Evolutionary conservation across 352 stramenopile species (phyloP).

Genomic region (Phytophthora capsici): DNA sequence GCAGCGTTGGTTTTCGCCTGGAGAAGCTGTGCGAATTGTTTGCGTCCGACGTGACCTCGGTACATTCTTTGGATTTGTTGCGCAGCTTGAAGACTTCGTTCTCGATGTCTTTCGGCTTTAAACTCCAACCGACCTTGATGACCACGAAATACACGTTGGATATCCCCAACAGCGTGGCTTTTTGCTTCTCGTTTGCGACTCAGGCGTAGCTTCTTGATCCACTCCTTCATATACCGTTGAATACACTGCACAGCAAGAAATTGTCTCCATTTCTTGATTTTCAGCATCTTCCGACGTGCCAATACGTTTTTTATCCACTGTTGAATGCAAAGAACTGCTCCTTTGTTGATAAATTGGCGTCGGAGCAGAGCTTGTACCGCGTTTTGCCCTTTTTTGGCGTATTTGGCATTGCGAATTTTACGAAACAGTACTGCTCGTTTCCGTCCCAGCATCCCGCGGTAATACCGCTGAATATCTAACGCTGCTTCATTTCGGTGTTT

Average conservation of each 20-base stretch:
- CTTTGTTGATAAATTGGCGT: conserved; percentile 49
- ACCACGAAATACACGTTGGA: conserved; percentile 63
- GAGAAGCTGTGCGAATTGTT: conserved; percentile 27
- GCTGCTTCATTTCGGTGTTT: conserved; percentile 44
- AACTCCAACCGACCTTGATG: conserved; percentile 39
- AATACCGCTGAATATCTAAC: conserved; percentile 46
- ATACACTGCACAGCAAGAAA: conserved; percentile 54
- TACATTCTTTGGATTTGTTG: conserved; percentile 47
- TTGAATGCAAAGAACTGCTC: conserved; percentile 56
- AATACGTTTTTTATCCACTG: conserved; percentile 53
- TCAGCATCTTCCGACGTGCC: conserved; percentile 48
- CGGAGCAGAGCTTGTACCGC: conserved; percentile 58
- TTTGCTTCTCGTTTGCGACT: conserved; percentile 44
- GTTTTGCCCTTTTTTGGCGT: conserved; percentile 59
- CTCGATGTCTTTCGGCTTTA: conserved; percentile 33
- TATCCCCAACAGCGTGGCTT: conserved; percentile 37
- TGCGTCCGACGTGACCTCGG: conserved; percentile 38
- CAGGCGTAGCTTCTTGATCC: conserved; percentile 47
- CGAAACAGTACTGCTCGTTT: conserved; percentile 63
- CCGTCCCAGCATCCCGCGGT: conserved; percentile 57
- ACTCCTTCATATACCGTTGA: conserved; percentile 58
- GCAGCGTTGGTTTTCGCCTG: conserved; percentile 46
- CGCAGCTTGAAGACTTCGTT: conserved; percentile 35
- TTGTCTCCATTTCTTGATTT: conserved; percentile 48
- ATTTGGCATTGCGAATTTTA: conserved; percentile 68